phyloP scores from a whole-genome alignment of 441 rosid genomes.

The Gossypium gossypioides region DNA sequence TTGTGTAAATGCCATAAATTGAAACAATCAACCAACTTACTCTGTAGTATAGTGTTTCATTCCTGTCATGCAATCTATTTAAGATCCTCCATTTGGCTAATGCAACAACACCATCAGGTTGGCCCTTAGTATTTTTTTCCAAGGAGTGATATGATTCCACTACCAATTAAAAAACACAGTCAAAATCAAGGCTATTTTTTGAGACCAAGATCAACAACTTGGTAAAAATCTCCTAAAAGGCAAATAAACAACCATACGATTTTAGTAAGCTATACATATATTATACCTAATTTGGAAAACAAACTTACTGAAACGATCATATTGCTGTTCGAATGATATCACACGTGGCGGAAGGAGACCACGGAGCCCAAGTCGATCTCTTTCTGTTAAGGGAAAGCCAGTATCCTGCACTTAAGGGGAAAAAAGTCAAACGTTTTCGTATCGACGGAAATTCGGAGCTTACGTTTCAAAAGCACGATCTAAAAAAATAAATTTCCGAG shows the following conservation, averaged over 20 bases:
- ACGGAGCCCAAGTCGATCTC: constrained; percentile 85
- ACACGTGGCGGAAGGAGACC: constrained; percentile 97
- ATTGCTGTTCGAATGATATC: constrained; percentile 78
- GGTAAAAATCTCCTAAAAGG: background rate
- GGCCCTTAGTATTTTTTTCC: constrained; percentile 68
- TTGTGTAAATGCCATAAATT: constrained; percentile 3
- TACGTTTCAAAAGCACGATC: background rate
- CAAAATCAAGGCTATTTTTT: constrained; percentile 5
- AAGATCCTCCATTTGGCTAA: constrained; percentile 98
- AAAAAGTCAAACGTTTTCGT: background rate
- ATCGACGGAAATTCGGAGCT: background rate
- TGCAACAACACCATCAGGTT: constrained; percentile 56
- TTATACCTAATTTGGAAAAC: background rate
- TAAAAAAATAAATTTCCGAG: background rate
- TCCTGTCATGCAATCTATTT: constrained; percentile 92
- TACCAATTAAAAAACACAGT: constrained; percentile 21
- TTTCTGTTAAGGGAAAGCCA: constrained; percentile 88
- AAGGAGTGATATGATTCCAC: constrained; percentile 87
- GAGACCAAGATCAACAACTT: background rate
- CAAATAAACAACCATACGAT: background rate
- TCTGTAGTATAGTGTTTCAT: constrained; percentile 85
- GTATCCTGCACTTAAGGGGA: constrained; percentile 53
- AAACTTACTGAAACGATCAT: constrained; percentile 88
- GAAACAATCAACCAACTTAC: constrained; percentile 34
- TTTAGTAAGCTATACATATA: no score